A percentile compares a stretch with the other conserved stretches of the same genome.
These are phyloP conservation scores for Penicillium cinerascens DNA, from an alignment of 495 filamentous ascomycete genomes.

Conservation along the genomic window DNA sequence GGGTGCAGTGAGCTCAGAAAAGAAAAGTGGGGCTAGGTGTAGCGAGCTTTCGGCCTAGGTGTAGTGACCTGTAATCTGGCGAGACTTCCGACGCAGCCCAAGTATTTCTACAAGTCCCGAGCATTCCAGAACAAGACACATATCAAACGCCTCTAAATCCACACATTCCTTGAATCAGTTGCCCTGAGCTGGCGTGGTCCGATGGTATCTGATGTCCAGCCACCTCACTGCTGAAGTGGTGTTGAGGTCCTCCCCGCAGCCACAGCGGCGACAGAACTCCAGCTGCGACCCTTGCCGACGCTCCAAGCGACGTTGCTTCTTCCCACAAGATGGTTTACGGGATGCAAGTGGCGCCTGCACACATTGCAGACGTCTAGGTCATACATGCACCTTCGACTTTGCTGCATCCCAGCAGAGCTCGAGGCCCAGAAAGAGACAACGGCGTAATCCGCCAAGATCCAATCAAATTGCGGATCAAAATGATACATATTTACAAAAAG, in stretches of 20 bases:
- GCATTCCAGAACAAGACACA: background rate
- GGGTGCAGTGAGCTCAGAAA: no score
- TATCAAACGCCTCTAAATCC: background rate
- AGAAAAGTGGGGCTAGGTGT: no score
- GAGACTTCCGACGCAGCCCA: background rate
- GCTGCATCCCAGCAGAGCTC: slow-evolving; percentile 6
- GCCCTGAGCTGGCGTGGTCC: background rate
- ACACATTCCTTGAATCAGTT: background rate
- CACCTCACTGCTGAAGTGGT: background rate
- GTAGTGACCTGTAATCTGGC: no score
- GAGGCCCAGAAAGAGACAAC: slow-evolving; percentile 1
- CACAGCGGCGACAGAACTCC: slow-evolving; percentile 22
- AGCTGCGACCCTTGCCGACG: slow-evolving; percentile 28
- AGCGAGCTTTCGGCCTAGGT: no score
- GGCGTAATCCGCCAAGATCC: background rate
- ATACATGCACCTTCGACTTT: slow-evolving; percentile 26
- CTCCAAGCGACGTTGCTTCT: slow-evolving; percentile 25
- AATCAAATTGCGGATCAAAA: background rate
- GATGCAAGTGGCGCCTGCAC: slow-evolving; percentile 5
- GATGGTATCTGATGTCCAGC: background rate
- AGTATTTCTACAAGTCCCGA: background rate
- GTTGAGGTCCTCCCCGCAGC: background rate
- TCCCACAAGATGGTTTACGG: background rate
- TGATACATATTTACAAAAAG: background rate
- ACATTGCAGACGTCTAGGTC: slow-evolving; percentile 20